Evolutionary conservation across 2,329 filamentous ascomycete genomes (phyloP).

Genomic region (Tetracladium maxilliforme): DNA sequence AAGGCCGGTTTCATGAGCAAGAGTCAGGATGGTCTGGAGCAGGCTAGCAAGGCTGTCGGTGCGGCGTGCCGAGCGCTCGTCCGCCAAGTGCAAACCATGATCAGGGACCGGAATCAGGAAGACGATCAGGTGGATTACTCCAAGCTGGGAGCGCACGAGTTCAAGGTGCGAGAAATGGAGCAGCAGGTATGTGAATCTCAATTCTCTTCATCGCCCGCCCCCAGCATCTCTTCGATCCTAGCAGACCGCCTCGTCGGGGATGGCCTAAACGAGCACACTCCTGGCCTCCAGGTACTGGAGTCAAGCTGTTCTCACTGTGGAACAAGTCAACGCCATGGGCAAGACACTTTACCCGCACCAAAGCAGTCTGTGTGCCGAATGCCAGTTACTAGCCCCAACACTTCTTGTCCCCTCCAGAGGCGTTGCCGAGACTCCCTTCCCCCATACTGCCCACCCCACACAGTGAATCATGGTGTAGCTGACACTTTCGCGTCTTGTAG

Average conservation of each 20-base stretch:
- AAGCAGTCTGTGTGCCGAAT: no score
- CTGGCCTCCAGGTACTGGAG: background rate
- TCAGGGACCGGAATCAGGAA: constrained; percentile 69
- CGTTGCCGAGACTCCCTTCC: no score
- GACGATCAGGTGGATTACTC: constrained; percentile 79
- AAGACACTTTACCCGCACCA: no score
- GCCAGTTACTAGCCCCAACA: no score
- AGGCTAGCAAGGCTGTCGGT: constrained; percentile 84
- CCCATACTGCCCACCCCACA: background rate
- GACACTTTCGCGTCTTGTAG: constrained; percentile 26
- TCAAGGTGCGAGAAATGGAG: constrained; percentile 98
- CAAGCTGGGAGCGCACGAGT: constrained; percentile 82
- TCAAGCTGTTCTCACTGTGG: no score
- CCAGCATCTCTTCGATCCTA: background rate
- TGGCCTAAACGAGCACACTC: background rate
- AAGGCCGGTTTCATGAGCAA: constrained; percentile 98
- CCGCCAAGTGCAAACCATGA: constrained; percentile 86
- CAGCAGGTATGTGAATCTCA: constrained; percentile 70
- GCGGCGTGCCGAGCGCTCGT: constrained; percentile 77
- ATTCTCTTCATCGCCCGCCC: background rate
- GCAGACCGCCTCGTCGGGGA: background rate
- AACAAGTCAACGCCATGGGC: no score
- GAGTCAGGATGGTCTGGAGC: constrained; percentile 83
- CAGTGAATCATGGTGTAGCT: constrained; percentile 1
- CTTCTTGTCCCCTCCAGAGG: no score